Evolutionary conservation across 129 eudicot species (phyloP).

Genomic region (Lonicera japonica): DNA sequence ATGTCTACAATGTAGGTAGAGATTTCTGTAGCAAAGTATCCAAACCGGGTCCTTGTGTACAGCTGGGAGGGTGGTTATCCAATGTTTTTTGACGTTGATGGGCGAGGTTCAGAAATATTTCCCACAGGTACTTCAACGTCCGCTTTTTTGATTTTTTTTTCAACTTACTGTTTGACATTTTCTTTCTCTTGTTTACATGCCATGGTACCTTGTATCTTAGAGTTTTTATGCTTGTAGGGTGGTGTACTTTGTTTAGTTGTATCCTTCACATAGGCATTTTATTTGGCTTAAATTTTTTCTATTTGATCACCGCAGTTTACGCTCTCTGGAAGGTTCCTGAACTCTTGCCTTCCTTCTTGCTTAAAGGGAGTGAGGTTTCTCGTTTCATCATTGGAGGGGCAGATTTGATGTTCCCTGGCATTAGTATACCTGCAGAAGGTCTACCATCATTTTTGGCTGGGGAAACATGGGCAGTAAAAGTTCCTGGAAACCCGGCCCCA

Average conservation of each 20-base stretch:
- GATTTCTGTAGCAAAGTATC: slow-evolving; percentile 77
- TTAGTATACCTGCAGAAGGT: slow-evolving; percentile 57
- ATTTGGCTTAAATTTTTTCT: neutral
- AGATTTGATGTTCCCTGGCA: slow-evolving; percentile 96
- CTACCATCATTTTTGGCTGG: slow-evolving; percentile 67
- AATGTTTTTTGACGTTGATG: slow-evolving; percentile 74
- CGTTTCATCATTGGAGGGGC: slow-evolving; percentile 86
- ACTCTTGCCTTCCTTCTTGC: slow-evolving; percentile 72
- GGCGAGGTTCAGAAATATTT: slow-evolving; percentile 64
- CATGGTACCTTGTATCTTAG: neutral
- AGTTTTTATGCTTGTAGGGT: neutral
- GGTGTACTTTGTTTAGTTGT: neutral
- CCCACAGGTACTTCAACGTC: slow-evolving; percentile 58
- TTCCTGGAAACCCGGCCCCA: slow-evolving; percentile 93
- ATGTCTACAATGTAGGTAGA: slow-evolving; percentile 47
- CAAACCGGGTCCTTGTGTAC: slow-evolving; percentile 83
- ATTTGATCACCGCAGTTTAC: slow-evolving; percentile 50
- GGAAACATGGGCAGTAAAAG: slow-evolving; percentile 86
- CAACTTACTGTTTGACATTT: neutral
- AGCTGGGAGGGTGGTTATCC: slow-evolving; percentile 83
- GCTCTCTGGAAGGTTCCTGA: slow-evolving; percentile 92
- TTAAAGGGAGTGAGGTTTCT: slow-evolving; percentile 95
- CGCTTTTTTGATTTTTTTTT: neutral
- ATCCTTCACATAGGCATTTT: neutral
- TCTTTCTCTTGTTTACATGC: too few relatives aligned